phyloP scores from a whole-genome alignment of 352 stramenopile genomes.

The Pythium phragmitis region DNA sequence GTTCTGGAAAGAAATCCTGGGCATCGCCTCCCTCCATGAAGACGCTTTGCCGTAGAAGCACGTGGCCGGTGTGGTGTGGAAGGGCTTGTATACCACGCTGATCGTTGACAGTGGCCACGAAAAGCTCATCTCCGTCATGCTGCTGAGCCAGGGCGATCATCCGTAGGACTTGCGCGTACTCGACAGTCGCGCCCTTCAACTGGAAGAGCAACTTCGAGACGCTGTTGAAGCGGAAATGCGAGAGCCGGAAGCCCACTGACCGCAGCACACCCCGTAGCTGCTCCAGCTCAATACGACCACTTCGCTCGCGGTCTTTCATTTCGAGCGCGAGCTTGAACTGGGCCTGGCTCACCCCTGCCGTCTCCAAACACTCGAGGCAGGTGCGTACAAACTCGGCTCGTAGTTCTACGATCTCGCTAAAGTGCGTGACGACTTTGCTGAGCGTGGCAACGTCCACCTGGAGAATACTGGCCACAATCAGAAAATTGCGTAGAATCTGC shows the following conservation, averaged over 20 bases:
- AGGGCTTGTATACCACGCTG: background rate
- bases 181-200: constrained; percentile 36
- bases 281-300: constrained; percentile 43
- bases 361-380: constrained; percentile 31
- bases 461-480: constrained; percentile 54
- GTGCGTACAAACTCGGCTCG: constrained; percentile 47
- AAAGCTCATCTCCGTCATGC: background rate
- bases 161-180: constrained; percentile 47
- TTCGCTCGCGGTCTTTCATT: constrained; percentile 24
- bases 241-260: constrained; percentile 43
- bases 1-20: background rate
- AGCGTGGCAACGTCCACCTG: constrained; percentile 54
- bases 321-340: constrained; percentile 39
- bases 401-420: constrained; percentile 56
- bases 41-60: constrained; percentile 20
- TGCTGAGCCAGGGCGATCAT: constrained; percentile 35
- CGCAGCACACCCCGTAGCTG: constrained; percentile 39
- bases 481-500: constrained; percentile 60
- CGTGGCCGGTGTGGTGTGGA: constrained; percentile 9
- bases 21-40: constrained; percentile 8
- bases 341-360: constrained; percentile 20
- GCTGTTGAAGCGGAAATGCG: constrained; percentile 61
- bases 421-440: constrained; percentile 56
- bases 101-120: background rate
- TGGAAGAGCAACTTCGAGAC: constrained; percentile 55